Evolutionary conservation across 768 basidiomycete genomes (phyloP).

Genomic region (Leccinum disarticulatum): DNA sequence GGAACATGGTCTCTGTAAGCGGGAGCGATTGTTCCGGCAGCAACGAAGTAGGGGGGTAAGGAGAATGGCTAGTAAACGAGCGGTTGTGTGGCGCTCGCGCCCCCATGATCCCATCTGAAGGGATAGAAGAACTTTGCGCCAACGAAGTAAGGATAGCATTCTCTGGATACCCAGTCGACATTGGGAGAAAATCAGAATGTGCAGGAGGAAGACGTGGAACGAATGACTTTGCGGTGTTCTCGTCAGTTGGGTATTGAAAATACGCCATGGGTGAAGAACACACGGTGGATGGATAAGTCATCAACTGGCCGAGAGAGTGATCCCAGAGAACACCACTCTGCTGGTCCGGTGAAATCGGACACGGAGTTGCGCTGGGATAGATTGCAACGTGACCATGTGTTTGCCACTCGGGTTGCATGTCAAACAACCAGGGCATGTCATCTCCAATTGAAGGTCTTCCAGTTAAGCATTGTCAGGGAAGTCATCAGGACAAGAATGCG

Average conservation of each 20-base stretch:
- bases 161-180: neutral
- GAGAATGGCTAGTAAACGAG: neutral
- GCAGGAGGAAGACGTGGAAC: neutral
- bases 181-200: neutral
- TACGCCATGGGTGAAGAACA: neutral
- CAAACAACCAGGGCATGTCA: neutral
- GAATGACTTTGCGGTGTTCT: neutral
- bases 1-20: neutral
- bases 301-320: neutral
- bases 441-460: neutral
- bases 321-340: neutral
- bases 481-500: neutral
- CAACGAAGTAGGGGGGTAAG: neutral
- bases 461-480: neutral
- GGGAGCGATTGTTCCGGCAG: neutral
- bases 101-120: neutral
- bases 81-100: neutral
- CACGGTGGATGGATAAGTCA: neutral
- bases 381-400: neutral
- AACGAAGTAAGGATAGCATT: accelerated
- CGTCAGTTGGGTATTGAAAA: neutral
- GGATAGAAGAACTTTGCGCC: neutral
- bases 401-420: neutral
- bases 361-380: no score
- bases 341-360: neutral